These are phyloP conservation scores for Boletales sp. DNA, from an alignment of 768 basidiomycete species.

Conservation along the genomic window DNA sequence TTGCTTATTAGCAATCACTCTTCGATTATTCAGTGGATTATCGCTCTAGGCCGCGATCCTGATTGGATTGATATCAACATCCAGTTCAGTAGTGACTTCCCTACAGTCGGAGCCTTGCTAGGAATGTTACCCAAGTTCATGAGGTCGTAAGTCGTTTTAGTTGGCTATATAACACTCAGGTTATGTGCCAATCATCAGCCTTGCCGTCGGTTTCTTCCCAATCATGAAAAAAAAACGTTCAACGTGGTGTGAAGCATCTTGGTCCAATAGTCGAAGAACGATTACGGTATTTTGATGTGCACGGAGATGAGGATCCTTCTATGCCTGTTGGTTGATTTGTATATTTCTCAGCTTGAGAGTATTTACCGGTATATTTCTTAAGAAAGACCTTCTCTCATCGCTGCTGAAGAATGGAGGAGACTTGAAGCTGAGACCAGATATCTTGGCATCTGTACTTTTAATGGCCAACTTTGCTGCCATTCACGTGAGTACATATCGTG, in stretches of 20 bases:
- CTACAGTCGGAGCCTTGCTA: conserved; percentile 16
- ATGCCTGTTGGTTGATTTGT: conserved; percentile 4
- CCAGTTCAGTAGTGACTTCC: conserved; percentile 26
- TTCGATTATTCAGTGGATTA: neutral
- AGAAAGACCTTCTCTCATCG: conserved; percentile 36
- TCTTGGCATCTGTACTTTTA: conserved; percentile 20
- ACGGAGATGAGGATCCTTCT: neutral
- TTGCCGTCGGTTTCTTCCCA: conserved; percentile 14
- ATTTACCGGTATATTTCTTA: neutral
- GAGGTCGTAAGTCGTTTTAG: conserved; percentile 22
- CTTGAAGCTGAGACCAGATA: conserved; percentile 8
- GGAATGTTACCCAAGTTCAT: conserved; percentile 31
- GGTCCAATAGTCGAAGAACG: conserved; percentile 31
- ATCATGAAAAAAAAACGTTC: neutral
- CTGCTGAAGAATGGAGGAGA: conserved; percentile 24
- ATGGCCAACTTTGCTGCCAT: conserved; percentile 16
- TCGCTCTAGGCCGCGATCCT: conserved; percentile 2
- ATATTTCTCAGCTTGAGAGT: neutral
- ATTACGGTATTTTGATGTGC: neutral
- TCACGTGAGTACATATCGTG: conserved; percentile 12
- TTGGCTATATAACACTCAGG: no score
- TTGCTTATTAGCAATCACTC: neutral
- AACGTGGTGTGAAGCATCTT: conserved; percentile 10
- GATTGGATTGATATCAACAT: conserved; percentile 20
- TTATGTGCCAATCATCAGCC: neutral